Evolutionary conservation across 192 early-diverging fungal genomes (phyloP), one percentile per base, ranked within the genome.

Genomic region (Powellomyces hirtus): DNA sequence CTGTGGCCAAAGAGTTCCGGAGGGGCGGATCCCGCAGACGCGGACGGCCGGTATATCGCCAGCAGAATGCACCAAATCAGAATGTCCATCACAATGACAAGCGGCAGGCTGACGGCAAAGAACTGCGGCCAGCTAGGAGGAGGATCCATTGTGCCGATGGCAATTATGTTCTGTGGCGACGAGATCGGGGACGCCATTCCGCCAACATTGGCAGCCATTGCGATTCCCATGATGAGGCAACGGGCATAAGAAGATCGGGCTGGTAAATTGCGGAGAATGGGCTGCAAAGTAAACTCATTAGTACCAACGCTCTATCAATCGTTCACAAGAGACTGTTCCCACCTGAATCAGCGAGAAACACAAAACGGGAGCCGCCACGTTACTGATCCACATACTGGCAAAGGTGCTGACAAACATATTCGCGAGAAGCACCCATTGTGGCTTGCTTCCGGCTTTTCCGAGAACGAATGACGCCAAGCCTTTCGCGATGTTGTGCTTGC

Each of bases 331-430:
- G 26, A 27, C 51, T 4, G 10, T 31, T 44, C 70, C 22, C 40
- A 72, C 70, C 62, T 61, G 88, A 64, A 95, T 90, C 66, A 98
- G 77, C 38, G 92, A 93, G 67, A 98, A 95, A 79, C 96, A 98
- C 16, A 98, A 80, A 18, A 96, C 96, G 10, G 96, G 96, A 10
- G 96, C 96, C 1, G 96, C 96, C 4, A 98, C 96, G 66, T 98
- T 98, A 46, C 86, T 89, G 64, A 98, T 98, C 96, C 94, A 96
- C 96, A 98, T 98, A 78, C 91, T 94, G 11, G 93, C 92, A 81
- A 98, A 86, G 1, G 94, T 96, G n/a, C 92, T 91, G 0, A 98
- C 94, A 42, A 96, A 81, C 93, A 98, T 98, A 58, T 94, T 95
- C 38, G 91, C 90, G 35, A 98, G 80, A 27, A 98, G 77, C 2